These are phyloP conservation scores for Sphaerobolus stellatus DNA, from an alignment of 1,284 basidiomycete species.

Conservation along the genomic window DNA sequence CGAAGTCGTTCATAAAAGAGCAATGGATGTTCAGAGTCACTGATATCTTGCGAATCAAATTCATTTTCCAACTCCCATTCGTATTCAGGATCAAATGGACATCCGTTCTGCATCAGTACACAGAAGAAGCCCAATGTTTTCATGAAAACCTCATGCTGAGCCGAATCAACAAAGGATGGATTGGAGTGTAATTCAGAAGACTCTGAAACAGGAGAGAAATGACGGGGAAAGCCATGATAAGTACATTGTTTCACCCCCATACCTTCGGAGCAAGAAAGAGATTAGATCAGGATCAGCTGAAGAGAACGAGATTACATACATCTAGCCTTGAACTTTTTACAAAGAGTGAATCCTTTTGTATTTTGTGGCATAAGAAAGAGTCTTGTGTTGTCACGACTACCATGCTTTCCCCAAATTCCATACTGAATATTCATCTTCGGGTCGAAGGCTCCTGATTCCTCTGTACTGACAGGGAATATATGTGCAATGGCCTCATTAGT, in stretches of 20 bases:
- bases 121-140: slow-evolving; percentile 23
- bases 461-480: background rate
- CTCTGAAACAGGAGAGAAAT: no score
- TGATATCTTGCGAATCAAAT: no score
- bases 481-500: background rate
- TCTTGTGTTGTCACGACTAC: no score
- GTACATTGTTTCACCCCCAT: no score
- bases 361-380: background rate
- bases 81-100: slow-evolving; percentile 20
- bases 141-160: slow-evolving; percentile 19
- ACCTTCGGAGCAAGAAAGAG: no score
- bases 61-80: no score
- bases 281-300: no score
- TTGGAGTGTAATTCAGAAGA: no score
- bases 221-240: no score
- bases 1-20: no score
- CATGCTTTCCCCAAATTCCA: background rate
- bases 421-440: slow-evolving; percentile 1
- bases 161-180: slow-evolving; percentile 2
- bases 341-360: background rate
- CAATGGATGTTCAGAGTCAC: no score
- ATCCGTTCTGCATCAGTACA: slow-evolving; percentile 20
- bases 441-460: background rate
- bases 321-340: background rate
- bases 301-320: background rate